These are phyloP conservation scores for Fusarium torulosum DNA, from an alignment of 2,329 filamentous ascomycete species.

Conservation along the genomic window DNA sequence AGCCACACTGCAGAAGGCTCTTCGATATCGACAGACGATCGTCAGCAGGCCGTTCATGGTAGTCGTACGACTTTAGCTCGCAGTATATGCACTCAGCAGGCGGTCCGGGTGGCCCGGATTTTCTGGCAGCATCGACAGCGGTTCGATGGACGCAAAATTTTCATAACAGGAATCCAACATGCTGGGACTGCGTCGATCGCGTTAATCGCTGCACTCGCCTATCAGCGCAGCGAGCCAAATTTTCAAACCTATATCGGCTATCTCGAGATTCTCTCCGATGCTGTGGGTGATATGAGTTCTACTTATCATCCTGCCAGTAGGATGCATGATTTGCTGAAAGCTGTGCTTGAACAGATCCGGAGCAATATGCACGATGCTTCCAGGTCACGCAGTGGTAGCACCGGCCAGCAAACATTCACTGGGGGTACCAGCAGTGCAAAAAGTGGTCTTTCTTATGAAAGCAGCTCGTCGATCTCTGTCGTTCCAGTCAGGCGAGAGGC, in stretches of 20 bases:
- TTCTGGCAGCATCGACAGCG: conserved; percentile 68
- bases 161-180: conserved; percentile 65
- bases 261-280: conserved; percentile 65
- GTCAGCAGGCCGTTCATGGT: conserved; percentile 55
- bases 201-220: conserved; percentile 62
- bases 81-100: conserved; percentile 67
- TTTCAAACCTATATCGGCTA: conserved; percentile 59
- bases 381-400: conserved; percentile 41
- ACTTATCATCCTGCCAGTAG: conserved; percentile 66
- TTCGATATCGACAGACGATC: conserved; percentile 49
- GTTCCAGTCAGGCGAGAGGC: conserved; percentile 52
- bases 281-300: conserved; percentile 65
- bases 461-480: conserved; percentile 40
- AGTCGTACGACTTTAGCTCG: conserved; percentile 61
- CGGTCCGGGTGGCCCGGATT: conserved; percentile 64
- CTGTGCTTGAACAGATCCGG: conserved; percentile 64
- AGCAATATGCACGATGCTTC: conserved; percentile 46
- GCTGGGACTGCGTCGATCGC: conserved; percentile 67
- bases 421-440: conserved; percentile 8
- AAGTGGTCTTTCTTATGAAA: conserved; percentile 29
- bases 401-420: conserved; percentile 14
- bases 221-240: conserved; percentile 53
- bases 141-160: conserved; percentile 64
- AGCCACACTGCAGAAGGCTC: conserved; percentile 37
- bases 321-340: conserved; percentile 65